Base-by-base conservation (phyloP, 345 rosid species). In the Eucalyptus sp. region DNA sequence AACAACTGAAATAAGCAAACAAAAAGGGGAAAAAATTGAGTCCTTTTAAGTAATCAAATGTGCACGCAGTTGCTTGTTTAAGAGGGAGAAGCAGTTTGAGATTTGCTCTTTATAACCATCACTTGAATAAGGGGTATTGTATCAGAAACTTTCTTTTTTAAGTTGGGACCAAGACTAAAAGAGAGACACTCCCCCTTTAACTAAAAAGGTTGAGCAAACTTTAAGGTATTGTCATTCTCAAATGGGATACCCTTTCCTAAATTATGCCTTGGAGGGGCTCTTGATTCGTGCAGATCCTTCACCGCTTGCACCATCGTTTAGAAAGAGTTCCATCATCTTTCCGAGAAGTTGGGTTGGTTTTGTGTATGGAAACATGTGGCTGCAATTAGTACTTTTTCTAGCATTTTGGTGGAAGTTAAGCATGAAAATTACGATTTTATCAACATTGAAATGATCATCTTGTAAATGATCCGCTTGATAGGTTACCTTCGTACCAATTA, bases 71-170 rank as follows among this genome's bases (percentile, higher is more conserved):
- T 27, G 18, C 89, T 29, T 88, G 88, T 88, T 91, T 88, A 68
- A 87, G 89, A 93, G 87, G 50, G 84, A 81, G 68, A 81, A 88
- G 87, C 83, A 85, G 90, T 86, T 52, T 84, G 83, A 88, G 90
- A 88, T 92, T 91, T 88, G 90, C 91, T 48, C 58, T 33, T 91
- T 92, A 92, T 90, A 93, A 90, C 91, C 94, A 92, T 71, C 62
- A 24, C 13, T 56, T 56, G 62, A 56, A 56, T 9, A 7, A 56
- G 29, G 62, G 62, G 4, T 56, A 56, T 56, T 56, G 13, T 56
- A 24, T 56, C 62, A 24, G 62, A 56, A 56, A 56, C 29, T 10
- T 22, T 56, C 62, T 56, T 24, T 22, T 56, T 56, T 24, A 56
- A 56, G 62, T 56, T 56, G 29, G 62, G 13, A 29, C 62, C 62